Percentiles rank a stretch among this genome's conserved stretches.
These are phyloP conservation scores for Austroboletus rostrupii DNA, from an alignment of 1,284 basidiomycete species.

Conservation along the genomic window DNA sequence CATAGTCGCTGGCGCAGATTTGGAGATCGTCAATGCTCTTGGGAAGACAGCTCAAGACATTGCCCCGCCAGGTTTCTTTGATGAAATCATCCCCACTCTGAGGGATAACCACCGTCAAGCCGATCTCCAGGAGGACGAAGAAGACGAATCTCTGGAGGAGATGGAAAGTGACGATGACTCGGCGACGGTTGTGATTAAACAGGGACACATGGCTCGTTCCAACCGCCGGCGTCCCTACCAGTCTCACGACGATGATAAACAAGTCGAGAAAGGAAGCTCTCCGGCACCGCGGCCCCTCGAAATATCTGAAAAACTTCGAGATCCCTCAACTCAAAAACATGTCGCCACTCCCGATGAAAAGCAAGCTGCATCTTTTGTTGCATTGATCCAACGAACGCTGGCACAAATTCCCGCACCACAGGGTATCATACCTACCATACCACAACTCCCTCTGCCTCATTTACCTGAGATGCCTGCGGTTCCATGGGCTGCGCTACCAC, in stretches of 20 bases:
- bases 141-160: slow-evolving; percentile 70
- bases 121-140: slow-evolving; percentile 37
- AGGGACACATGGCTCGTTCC: slow-evolving; percentile 30
- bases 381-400: slow-evolving; percentile 70
- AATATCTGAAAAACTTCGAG: slow-evolving; percentile 21
- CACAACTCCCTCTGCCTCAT: slow-evolving; percentile 54
- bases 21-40: slow-evolving; percentile 69
- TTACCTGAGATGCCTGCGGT: slow-evolving; percentile 51
- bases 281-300: slow-evolving; percentile 10
- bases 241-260: slow-evolving; percentile 28
- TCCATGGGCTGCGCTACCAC: slow-evolving; percentile 65
- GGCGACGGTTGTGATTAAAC: slow-evolving; percentile 30
- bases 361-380: slow-evolving; percentile 64
- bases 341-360: slow-evolving; percentile 51
- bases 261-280: slow-evolving; percentile 18
- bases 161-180: slow-evolving; percentile 62
- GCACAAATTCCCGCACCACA: slow-evolving; percentile 63
- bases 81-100: slow-evolving; percentile 35
- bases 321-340: slow-evolving; percentile 14
- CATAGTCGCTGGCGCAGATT: slow-evolving; percentile 75
- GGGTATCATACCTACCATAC: slow-evolving; percentile 52
- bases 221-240: slow-evolving; percentile 30
- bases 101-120: slow-evolving; percentile 28
- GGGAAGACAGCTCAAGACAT: slow-evolving; percentile 83
- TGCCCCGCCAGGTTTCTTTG: slow-evolving; percentile 59